A percentile compares a stretch with the other conserved stretches of the same genome.
These are phyloP conservation scores for Clonostachys sp. DNA, from an alignment of 2,329 filamentous ascomycete genomes.

Conservation along the genomic window DNA sequence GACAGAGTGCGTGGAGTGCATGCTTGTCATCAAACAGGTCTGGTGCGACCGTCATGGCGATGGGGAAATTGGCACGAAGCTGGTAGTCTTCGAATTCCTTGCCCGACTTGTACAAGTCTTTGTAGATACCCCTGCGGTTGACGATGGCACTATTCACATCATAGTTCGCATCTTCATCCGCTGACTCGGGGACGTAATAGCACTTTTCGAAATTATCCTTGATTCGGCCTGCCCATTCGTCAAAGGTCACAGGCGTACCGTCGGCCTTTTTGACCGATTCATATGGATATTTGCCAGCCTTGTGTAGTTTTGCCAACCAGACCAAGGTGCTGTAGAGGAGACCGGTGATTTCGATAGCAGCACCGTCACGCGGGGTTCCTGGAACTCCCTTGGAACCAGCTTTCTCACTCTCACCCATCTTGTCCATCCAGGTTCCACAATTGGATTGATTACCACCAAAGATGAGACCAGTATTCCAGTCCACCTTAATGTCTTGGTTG, in stretches of 20 bases:
- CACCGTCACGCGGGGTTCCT: conserved; percentile 93
- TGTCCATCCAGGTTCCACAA: conserved; percentile 99
- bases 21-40: conserved; percentile 77
- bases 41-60: conserved; percentile 91
- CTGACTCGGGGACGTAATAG: conserved; percentile 75
- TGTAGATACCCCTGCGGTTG: conserved; percentile 95
- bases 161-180: conserved; percentile 69
- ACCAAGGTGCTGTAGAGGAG: conserved; percentile 83
- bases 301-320: conserved; percentile 70
- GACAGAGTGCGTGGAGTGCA: conserved; percentile 72
- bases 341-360: conserved; percentile 91
- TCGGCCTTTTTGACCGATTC: conserved; percentile 65
- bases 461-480: conserved; percentile 85
- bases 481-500: conserved; percentile 83
- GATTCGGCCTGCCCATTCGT: conserved; percentile 75
- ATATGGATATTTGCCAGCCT: conserved; percentile 67
- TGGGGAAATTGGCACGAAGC: conserved; percentile 87
- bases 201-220: conserved; percentile 85
- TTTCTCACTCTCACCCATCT: conserved; percentile 97
- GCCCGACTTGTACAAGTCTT: conserved; percentile 88
- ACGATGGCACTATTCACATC: conserved; percentile 75
- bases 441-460: conserved; percentile 93
- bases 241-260: conserved; percentile 60
- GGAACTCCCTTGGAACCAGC: conserved; percentile 91
- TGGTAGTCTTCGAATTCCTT: conserved; percentile 99